Evolutionary conservation across 2,329 filamentous ascomycete species (phyloP), one percentile per base, ranked within the genome.

Genomic region (Trichoderma breve): DNA sequence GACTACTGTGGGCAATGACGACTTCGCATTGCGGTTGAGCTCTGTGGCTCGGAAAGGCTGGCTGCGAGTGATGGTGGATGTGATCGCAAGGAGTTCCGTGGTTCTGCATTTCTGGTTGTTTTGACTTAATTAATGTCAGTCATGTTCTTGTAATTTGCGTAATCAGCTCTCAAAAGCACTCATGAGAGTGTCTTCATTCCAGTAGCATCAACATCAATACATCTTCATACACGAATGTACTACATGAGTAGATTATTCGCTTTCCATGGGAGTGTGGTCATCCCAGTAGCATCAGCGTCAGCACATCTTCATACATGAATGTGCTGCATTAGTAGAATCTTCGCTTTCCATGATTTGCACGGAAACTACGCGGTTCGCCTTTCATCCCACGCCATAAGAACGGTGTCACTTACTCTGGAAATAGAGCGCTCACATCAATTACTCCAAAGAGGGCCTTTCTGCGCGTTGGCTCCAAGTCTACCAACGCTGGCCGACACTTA

Each of bases 61-160:
- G 24, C 60, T 47, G 60, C 5, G 24, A n/a, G 18, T 8, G 28
- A 93, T 88, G 0, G 97, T 84, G 75, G 96, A 30, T 91, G 1
- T 93, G 90, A 73, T 93, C 90, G 0, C 90, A 67, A 55, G 30
- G 47, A 67, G 32, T 57, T 39, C 39, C 24, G 15, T 47, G 60
- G 26, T 65, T 30, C 36, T 28, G n/a, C 21, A 0, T 32, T 26
- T 3, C 24, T 65, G 28, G 14, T 36, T 8, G 18, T 51, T 36
- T 36, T 9, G 11, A 47, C 60, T 30, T 60, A 18, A 21, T 24
- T 24, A 30, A 39, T 58, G 32, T 60, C 30, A 51, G 28, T 43
- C 28, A 58, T 39, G 15, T 43, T 60, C 6, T 36, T 60, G 12
- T 58, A 30, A 15, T 28, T 43, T 14, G 24, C n/a, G 14, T 26